A percentile compares a stretch with the other conserved stretches of the same genome.
Evolutionary conservation across 176 grass and related monocot genomes (phyloP).

Genomic region (Avena eriantha): DNA sequence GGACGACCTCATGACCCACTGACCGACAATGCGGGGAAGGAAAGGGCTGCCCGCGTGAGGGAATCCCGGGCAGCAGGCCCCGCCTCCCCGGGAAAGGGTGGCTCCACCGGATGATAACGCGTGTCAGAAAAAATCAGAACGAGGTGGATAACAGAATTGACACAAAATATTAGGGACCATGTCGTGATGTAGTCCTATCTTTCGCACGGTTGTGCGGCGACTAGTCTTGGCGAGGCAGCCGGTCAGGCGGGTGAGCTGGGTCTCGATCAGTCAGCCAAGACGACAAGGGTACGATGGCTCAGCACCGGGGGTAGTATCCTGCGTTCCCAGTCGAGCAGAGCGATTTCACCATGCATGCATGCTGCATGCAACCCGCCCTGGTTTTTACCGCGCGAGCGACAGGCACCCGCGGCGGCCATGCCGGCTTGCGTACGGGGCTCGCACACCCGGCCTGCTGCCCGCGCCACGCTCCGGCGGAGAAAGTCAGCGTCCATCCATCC

Average conservation of each 20-base stretch:
- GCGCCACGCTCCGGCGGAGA: constrained; percentile 14
- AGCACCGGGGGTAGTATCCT: not conserved
- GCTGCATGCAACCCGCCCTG: not conserved
- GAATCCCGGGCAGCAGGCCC: no score
- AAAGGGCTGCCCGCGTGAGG: no score
- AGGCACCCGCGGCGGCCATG: constrained; percentile 52
- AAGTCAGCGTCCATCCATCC: constrained; percentile 62
- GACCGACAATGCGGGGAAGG: no score
- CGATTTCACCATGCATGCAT: constrained; percentile 46
- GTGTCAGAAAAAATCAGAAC: no score
- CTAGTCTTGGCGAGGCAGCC: not conserved
- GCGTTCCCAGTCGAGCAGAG: not conserved
- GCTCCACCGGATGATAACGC: no score
- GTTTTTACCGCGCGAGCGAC: constrained; percentile 44
- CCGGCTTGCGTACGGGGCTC: constrained; percentile 71
- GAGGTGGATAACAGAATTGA: no score
- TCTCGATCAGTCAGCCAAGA: constrained; percentile 19
- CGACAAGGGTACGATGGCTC: constrained; percentile 26
- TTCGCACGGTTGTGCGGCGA: not conserved
- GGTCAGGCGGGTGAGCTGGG: not conserved
- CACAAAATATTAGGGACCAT: no score
- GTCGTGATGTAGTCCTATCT: no score
- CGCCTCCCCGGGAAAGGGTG: no score
- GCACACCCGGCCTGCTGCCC: constrained; percentile 29
- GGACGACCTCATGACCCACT: no score